Base-by-base conservation (phyloP, 352 stramenopile genomes). In the Thraustochytrium striatum region DNA sequence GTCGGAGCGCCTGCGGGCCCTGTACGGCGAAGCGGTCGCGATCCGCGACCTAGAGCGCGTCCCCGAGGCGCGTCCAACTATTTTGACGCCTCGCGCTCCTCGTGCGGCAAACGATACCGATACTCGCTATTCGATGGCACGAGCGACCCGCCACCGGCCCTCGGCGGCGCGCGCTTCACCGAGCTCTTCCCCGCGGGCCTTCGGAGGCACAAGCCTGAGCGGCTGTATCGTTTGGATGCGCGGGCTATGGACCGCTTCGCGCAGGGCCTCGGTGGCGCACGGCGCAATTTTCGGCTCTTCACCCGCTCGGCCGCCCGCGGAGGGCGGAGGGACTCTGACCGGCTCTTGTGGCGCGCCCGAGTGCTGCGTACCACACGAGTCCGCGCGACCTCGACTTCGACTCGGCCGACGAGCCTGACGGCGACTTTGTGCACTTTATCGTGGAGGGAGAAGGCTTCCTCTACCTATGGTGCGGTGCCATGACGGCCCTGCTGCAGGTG, bases 201-300 rank as follows among this genome's bases (percentile, higher is more conserved):
- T 70, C 5, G 35, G 59, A 19, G 36, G 35, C 8, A 19, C 36
- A 7, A 33, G 59, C 28, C n/a, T 25, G 30, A 52, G 25, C 11
- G n/a, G 30, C 9, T 70, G 21, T 28, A 25, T 9, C 16, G 35
- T 5, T 38, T 70, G 8, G 59, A 70, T n/a, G 38, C 1, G 19
- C 9, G 7, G 3, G 16, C 19, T 8, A 70, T 70, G 59, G 33
- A 70, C 41, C 9, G 5, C 0, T 33, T 38, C 13, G 59, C 59
- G 25, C 59, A 70, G 32, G 33, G 13, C 11, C 36, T 70, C 16
- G 59, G 35, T 13, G 59, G 59, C 41, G 28, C 5, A 5, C 53
- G 53, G 35, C 59, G 59, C 33, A 70, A 70, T n/a, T 70, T 70
- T 52, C 59, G 59, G 5, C 59, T 70, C 41, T 70, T 70, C 30